A percentile compares a stretch with the other conserved stretches of the same genome.
These are phyloP conservation scores for Murraya koenigii DNA, from an alignment of 345 rosid species.

Conservation along the genomic window DNA sequence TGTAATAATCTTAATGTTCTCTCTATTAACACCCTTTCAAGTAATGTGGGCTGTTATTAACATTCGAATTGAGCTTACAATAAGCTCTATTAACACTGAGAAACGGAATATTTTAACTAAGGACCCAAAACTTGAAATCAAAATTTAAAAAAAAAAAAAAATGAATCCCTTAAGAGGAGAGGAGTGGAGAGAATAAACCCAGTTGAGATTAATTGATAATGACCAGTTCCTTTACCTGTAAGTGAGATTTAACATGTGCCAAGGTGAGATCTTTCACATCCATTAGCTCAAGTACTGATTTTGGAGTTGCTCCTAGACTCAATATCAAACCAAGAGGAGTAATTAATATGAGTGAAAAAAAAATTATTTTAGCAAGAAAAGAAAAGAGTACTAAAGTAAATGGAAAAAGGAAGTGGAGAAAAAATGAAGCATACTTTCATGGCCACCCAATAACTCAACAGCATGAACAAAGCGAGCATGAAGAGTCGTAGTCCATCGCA, in stretches of 20 bases:
- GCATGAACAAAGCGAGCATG: constrained; percentile 99
- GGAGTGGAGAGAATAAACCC: background rate
- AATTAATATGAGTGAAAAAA: constrained; percentile 15
- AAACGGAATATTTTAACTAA: too few relatives aligned
- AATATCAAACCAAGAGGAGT: constrained; percentile 3
- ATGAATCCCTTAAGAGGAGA: background rate
- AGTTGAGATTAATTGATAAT: background rate
- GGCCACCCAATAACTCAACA: constrained; percentile 98
- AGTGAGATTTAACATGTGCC: constrained; percentile 97
- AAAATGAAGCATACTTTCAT: constrained; percentile 66
- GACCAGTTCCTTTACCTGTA: constrained; percentile 57
- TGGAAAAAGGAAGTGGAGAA: background rate
- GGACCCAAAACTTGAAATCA: too few relatives aligned
- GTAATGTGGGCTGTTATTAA: constrained; percentile 28
- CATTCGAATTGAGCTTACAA: constrained; percentile 22
- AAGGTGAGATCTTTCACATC: constrained; percentile 99
- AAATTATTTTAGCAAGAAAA: background rate
- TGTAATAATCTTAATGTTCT: constrained; percentile 22
- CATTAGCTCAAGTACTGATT: constrained; percentile 98
- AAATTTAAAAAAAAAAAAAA: constrained; percentile 21
- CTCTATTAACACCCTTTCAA: constrained; percentile 21
- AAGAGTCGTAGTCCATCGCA: constrained; percentile 98
- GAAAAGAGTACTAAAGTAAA: background rate
- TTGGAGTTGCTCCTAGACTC: constrained; percentile 86
- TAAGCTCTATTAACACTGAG: constrained; percentile 12